Conservation (phyloP, 306 rosid species). For the Pyrus bretschneideri region DNA sequence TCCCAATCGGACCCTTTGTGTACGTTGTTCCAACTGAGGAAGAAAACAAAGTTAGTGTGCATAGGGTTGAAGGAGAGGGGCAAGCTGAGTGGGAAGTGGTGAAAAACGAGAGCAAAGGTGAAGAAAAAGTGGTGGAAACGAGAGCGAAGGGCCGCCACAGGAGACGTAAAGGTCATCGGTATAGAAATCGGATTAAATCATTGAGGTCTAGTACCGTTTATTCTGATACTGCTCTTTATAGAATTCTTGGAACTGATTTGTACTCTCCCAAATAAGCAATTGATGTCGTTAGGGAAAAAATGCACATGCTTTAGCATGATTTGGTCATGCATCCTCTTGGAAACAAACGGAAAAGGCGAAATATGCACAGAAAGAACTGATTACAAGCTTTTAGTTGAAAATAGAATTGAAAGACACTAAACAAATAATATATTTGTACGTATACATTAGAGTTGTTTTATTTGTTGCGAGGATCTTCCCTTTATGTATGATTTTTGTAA, state of each 20-base stretch:
- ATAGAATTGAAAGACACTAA: not conserved
- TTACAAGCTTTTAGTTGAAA: too few species aligned
- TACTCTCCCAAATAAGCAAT: conserved; percentile 37
- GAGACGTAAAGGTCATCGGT: conserved; percentile 34
- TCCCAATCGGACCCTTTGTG: conserved; percentile 68
- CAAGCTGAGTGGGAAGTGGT: conserved; percentile 6
- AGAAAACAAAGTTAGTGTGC: not conserved
- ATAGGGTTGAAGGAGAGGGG: conserved; percentile 2
- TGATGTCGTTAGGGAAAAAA: not conserved
- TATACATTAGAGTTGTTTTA: not conserved
- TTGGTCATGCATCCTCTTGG: too few species aligned
- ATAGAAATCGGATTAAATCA: conserved; percentile 27
- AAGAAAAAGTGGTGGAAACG: conserved; percentile 4
- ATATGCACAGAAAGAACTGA: not conserved
- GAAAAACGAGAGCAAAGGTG: conserved; percentile 12
- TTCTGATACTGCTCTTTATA: conserved; percentile 69
- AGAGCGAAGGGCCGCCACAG: conserved; percentile 19
- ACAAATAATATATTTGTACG: not conserved
- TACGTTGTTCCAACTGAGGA: conserved; percentile 53
- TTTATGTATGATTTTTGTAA: too few species aligned
- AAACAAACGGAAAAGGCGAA: not conserved
- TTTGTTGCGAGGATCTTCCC: too few species aligned
- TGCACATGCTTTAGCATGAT: not conserved
- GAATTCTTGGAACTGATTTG: conserved; percentile 41
- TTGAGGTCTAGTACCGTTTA: conserved; percentile 42